Evolutionary conservation across 352 stramenopile genomes (phyloP).

Genomic region (Elongisporangium undulatum): DNA sequence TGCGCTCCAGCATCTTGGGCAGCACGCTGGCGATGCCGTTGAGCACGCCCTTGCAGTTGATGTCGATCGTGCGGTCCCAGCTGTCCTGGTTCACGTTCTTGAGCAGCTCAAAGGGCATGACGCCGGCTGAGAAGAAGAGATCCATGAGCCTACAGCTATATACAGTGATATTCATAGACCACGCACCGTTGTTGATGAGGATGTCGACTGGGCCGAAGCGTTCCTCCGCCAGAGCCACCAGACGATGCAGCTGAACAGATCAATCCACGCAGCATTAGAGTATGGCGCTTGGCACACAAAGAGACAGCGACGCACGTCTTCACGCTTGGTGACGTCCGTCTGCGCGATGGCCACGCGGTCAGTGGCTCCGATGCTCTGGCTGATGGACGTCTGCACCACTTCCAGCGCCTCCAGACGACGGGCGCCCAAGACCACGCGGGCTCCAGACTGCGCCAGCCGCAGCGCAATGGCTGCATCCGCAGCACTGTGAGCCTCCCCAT

Average conservation of each 20-base stretch:
- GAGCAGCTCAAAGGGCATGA: constrained; percentile 92
- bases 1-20: constrained; percentile 67
- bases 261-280: neutral
- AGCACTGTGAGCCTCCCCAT: neutral
- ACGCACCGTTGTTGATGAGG: constrained; percentile 83
- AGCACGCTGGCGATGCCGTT: constrained; percentile 82
- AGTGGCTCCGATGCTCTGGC: constrained; percentile 14
- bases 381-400: constrained; percentile 30
- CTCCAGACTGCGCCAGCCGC: constrained; percentile 64
- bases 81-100: constrained; percentile 89
- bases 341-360: constrained; percentile 34
- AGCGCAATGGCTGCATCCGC: constrained; percentile 46
- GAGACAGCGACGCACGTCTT: constrained; percentile 30
- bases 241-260: constrained; percentile 33
- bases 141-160: neutral
- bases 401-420: constrained; percentile 62
- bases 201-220: constrained; percentile 79
- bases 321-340: constrained; percentile 68
- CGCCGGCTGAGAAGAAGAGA: constrained; percentile 43
- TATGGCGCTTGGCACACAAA: neutral
- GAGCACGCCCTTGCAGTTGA: constrained; percentile 92
- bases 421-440: constrained; percentile 80
- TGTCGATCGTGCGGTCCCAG: constrained; percentile 90
- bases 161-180: neutral
- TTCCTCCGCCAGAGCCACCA: constrained; percentile 55